Evolutionary conservation across 78 protist genomes (phyloP).

Genomic region (Tieghemostelium lacteum): DNA sequence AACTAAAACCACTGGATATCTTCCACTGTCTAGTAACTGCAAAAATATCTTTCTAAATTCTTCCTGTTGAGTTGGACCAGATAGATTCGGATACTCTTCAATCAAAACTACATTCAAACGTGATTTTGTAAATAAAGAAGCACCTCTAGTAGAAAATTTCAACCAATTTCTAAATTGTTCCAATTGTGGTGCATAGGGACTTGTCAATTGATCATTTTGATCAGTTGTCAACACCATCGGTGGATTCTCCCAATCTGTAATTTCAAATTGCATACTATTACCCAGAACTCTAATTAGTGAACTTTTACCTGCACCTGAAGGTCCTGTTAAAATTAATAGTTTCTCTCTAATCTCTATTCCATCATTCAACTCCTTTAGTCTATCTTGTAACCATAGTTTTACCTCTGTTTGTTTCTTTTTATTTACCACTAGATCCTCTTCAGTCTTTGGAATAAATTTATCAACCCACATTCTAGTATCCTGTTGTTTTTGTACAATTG

Average conservation of each 20-base stretch:
- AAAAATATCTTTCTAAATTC: conserved; percentile 18
- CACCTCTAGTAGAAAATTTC: conserved; percentile 8
- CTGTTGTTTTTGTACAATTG: not conserved
- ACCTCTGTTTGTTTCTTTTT: conserved; percentile 20
- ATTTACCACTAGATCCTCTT: conserved; percentile 39
- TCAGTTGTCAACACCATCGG: conserved; percentile 24
- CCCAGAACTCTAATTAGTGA: conserved; percentile 39
- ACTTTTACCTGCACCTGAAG: conserved; percentile 53
- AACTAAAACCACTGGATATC: conserved; percentile 37
- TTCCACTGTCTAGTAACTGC: not conserved
- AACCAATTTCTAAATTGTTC: conserved; percentile 45
- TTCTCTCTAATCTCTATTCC: conserved; percentile 10
- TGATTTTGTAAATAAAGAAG: not conserved
- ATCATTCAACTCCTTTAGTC: conserved; percentile 23
- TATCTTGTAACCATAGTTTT: conserved; percentile 49
- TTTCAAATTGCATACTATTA: conserved; percentile 23
- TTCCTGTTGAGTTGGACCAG: not conserved
- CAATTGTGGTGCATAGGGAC: conserved; percentile 20
- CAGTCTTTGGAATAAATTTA: conserved; percentile 37
- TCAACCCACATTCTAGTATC: conserved; percentile 29
- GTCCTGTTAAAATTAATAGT: conserved; percentile 63
- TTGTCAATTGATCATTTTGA: conserved; percentile 8
- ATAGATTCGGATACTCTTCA: conserved; percentile 47
- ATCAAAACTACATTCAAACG: conserved; percentile 13
- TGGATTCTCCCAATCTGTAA: conserved; percentile 64